Evolutionary conservation across 768 basidiomycete genomes (phyloP).

Genomic region (Xerocomellus intermedius): DNA sequence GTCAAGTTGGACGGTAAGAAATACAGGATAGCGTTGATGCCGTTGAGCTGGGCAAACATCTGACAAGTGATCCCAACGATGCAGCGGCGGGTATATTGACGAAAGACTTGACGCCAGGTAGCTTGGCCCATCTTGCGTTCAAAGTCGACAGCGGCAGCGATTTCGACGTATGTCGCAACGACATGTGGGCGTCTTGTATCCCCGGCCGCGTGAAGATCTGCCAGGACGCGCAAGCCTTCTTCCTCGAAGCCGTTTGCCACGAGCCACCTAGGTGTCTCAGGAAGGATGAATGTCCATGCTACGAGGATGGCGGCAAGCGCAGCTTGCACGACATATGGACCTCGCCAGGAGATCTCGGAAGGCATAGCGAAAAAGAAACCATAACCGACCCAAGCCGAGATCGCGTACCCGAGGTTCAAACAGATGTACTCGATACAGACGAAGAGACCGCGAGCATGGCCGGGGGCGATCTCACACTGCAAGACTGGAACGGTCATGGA

Average conservation of each 20-base stretch:
- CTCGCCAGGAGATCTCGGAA: constrained; percentile 52
- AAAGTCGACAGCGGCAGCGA: constrained; percentile 38
- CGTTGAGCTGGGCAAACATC: constrained; percentile 54
- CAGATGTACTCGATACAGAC: constrained; percentile 54
- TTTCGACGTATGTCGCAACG: constrained; percentile 44
- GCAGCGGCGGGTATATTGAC: constrained; percentile 47
- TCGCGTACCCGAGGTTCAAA: constrained; percentile 49
- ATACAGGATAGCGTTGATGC: constrained; percentile 57
- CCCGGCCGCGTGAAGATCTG: constrained; percentile 56
- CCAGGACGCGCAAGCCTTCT: constrained; percentile 51
- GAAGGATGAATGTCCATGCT: constrained; percentile 47
- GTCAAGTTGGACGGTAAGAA: constrained; percentile 54
- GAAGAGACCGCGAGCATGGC: constrained; percentile 49
- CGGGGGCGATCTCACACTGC: constrained; percentile 49
- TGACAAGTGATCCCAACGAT: constrained; percentile 55
- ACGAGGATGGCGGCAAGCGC: constrained; percentile 47
- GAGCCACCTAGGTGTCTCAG: constrained; percentile 55
- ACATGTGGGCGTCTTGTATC: constrained; percentile 43
- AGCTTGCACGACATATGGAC: constrained; percentile 54
- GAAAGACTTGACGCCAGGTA: constrained; percentile 50
- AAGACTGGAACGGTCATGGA: constrained; percentile 51
- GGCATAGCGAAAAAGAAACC: constrained; percentile 47
- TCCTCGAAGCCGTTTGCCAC: constrained; percentile 50
- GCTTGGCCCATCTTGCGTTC: constrained; percentile 42
- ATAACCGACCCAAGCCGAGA: constrained; percentile 50